Base-by-base conservation (phyloP, 73 alveolate genomes). In the Tetrahymena elliotti region DNA sequence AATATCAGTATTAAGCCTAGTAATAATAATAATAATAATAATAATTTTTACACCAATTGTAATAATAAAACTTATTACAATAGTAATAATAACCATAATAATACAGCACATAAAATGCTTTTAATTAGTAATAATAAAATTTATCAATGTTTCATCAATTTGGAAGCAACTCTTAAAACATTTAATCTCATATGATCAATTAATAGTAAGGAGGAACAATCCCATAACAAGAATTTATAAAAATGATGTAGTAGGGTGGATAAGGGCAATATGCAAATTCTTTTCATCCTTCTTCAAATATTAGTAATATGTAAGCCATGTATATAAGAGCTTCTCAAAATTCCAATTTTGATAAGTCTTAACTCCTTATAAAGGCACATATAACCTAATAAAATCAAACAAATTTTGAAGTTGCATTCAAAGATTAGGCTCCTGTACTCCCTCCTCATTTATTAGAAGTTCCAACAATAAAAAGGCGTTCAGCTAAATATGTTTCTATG, bases 361-460 rank as follows among this genome's bases (percentile, higher is more conserved):
- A 68, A 31, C 88, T 68, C 18, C 38, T 68, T 22, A 68, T 68
- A n/a, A 68, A 68, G n/a, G 88, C 88, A 22, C 88, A 68, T 18
- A 68, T 68, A 16, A 68, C 88, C 0, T 31, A 68, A n/a, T 24
- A 68, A 31, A 68, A 68, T 31, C 22, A 68, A 68, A 68, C 88
- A 10, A 68, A 68, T 31, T 68, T 68, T n/a, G 96, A 94, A 33
- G 83, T 94, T 22, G 93, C 83, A 7, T 94, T 94, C 34, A 94
- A 53, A 84, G 96, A 94, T 13, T 34, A 94, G 84, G 96, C 96
- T n/a, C 96, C 96, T 20, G 93, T 83, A 6, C 93, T 94, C 27
- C 96, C 96, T 84, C 96, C 96, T 47, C 96, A 94, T 52, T 52
- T 94, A 52, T 93, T 94, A 68, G 88, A 68, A 68, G 41, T 84